Base-by-base conservation (phyloP, 2,329 filamentous ascomycete species). In the Ascochyta koolunga region DNA sequence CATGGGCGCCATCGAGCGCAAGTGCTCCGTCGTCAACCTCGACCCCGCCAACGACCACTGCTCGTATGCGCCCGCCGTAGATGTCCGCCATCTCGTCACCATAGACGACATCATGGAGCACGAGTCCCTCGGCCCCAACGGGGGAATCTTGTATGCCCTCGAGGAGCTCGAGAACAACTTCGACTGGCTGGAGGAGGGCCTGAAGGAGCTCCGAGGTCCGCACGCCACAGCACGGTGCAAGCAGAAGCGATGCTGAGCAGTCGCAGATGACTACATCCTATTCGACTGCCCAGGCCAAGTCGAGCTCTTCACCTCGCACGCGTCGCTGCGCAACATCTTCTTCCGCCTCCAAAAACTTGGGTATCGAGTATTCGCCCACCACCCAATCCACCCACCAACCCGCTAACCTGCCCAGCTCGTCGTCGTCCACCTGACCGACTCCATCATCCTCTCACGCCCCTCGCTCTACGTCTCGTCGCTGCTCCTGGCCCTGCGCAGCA, bases 241-340 rank as follows among this genome's bases (percentile, higher is more conserved):
- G 18, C 22, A 56, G 27, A 27, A 22, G 27, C 25, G 32, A 40
- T 53, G 41, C 58, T 66, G 60, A 62, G 50, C 6, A 16, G 22
- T 48, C 39, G 31, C 55, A 78, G 91, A 97, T 61, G 93, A 98
- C 65, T 99, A 98, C 70, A 79, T 99, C 51, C 77, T 99, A 10
- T 97, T 99, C 61, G 95, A 99, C 78, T 98, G 95, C 63, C 95
- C 95, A 0, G 95, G 95, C 0, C 95, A 99, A 74, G 93, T 98
- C 42, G 95, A 99, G 77, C 83, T 99, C 5, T 98, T 97, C 70
- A 98, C 93, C 39, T 95, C 98, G 72, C 95, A 99, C 77, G 87
- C 88, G 51, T 96, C 92, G 13, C 79, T 99, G 63, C 86, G 95
- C 53, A 96, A 96, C 69, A 93, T 99, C 59, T 93, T 99, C 76